Evolutionary conservation across 805 yeast species (phyloP).

Genomic region (Barnettozyma vustinii): DNA sequence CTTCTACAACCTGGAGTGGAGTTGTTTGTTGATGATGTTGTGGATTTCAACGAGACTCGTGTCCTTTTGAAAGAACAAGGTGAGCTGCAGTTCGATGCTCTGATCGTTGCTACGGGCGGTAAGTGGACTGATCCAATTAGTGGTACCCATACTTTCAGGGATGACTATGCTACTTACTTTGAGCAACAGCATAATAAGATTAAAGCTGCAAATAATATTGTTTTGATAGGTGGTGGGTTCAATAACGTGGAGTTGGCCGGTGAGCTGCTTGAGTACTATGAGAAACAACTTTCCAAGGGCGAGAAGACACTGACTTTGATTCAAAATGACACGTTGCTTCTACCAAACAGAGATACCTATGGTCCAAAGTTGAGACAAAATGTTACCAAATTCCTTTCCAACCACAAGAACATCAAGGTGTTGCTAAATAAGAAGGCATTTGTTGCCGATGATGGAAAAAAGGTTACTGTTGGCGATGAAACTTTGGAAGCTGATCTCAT

Average conservation of each 20-base stretch:
- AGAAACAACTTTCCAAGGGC: slow-evolving; percentile 11
- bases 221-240: slow-evolving; percentile 31
- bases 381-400: slow-evolving; percentile 13
- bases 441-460: neutral
- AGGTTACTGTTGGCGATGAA: neutral
- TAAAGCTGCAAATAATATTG: slow-evolving; percentile 23
- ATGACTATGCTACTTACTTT: slow-evolving; percentile 14
- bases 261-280: slow-evolving; percentile 24
- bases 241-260: slow-evolving; percentile 29
- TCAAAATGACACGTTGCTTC: slow-evolving; percentile 7
- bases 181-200: slow-evolving; percentile 14
- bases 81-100: slow-evolving; percentile 17
- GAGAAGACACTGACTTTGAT: slow-evolving; percentile 17
- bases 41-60: slow-evolving; percentile 9
- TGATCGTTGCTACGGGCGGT: slow-evolving; percentile 30
- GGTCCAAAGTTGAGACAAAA: slow-evolving; percentile 13
- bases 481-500: neutral
- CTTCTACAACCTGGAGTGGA: slow-evolving; percentile 16
- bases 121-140: slow-evolving; percentile 26
- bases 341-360: slow-evolving; percentile 10
- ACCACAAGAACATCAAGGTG: slow-evolving; percentile 16
- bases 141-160: slow-evolving; percentile 12
- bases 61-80: slow-evolving; percentile 14
- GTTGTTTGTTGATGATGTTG: slow-evolving; percentile 15
- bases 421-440: slow-evolving; percentile 11